Base-by-base conservation (phyloP, 208 protist genomes). In the Leishmania tropica region DNA sequence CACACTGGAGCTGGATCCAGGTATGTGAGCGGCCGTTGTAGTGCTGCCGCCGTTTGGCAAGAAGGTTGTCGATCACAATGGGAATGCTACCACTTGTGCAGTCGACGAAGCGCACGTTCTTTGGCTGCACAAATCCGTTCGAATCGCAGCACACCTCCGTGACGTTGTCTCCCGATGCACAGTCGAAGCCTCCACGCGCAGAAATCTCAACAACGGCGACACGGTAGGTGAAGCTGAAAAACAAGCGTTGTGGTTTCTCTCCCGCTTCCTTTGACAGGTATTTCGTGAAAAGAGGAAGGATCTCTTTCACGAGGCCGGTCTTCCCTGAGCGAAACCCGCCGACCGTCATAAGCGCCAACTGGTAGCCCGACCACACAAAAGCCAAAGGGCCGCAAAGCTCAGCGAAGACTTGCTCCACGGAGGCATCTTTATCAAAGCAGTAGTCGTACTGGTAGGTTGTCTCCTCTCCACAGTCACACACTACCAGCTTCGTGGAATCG, bases 1-100 rank as follows among this genome's bases (percentile, higher is more conserved):
- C 79, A 47, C 85, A 86, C 74, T 90, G 83, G 60, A 93, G 83
- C 81, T 93, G 90, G 48, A 93, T 87, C 86, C 86, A 91, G 47
- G 89, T 78, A 67, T 92, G 90, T 2, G 82, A 93, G 19, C 83
- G 86, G 21, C 81, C 82, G 62, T 87, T 82, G 76, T 84, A 76
- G 60, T 74, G 58, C 48, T 89, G 81, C 31, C 81, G 81, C n/a
- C 84, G 83, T 37, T 87, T 78, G 62, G 81, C 47, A 13, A 84
- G 74, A 28, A 86, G 74, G 58, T 77, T 80, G 3, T 84, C 73
- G 48, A 89, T 67, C 10, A 88, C 78, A 15, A 51, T 77, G 11
- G 81, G 17, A 47, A 91, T 75, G 40, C 82, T 84, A 37, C 56
- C 81, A 35, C 77, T 83, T 21, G 77, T 85, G 79, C 81, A 87